Evolutionary conservation across 148 eudicot species (phyloP).

Genomic region (Rheum nobile): DNA sequence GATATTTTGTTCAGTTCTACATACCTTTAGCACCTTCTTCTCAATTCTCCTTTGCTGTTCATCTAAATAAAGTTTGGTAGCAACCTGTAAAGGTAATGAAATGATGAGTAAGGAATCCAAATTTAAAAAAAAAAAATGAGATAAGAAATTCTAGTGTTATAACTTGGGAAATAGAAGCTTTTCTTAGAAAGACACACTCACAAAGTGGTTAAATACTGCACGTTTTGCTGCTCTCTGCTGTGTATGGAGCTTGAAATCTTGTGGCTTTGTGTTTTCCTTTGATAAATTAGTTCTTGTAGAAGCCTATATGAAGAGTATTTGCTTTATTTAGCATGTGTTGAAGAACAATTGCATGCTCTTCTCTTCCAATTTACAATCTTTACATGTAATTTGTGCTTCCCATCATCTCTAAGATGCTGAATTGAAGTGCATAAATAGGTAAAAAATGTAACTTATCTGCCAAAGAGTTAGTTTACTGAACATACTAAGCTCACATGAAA

Average conservation of each 20-base stretch:
- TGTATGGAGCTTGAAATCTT: conserved; percentile 58
- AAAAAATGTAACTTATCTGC: too few relatives aligned
- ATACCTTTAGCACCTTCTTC: conserved; percentile 55
- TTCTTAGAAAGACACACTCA: conserved; percentile 15
- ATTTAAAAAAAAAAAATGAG: neutral
- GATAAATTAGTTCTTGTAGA: conserved; percentile 16
- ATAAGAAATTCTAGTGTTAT: neutral
- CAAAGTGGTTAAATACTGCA: conserved; percentile 49
- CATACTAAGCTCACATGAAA: too few relatives aligned
- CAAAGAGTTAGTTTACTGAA: too few relatives aligned
- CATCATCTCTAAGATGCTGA: too few relatives aligned
- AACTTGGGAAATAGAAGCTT: neutral
- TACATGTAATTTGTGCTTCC: too few relatives aligned
- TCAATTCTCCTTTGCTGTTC: conserved; percentile 44
- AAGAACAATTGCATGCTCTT: too few relatives aligned
- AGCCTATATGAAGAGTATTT: conserved; percentile 14
- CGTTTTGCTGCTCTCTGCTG: conserved; percentile 63
- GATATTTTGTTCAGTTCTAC: neutral
- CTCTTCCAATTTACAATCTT: too few relatives aligned
- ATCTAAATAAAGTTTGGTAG: conserved; percentile 41
- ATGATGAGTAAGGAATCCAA: neutral
- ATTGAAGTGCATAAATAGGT: too few relatives aligned
- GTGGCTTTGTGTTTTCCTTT: conserved; percentile 47
- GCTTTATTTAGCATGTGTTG: too few relatives aligned
- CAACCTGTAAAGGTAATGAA: conserved; percentile 32